Evolutionary conservation across 306 rosid genomes (phyloP).

Genomic region (Arachis stenosperma): DNA sequence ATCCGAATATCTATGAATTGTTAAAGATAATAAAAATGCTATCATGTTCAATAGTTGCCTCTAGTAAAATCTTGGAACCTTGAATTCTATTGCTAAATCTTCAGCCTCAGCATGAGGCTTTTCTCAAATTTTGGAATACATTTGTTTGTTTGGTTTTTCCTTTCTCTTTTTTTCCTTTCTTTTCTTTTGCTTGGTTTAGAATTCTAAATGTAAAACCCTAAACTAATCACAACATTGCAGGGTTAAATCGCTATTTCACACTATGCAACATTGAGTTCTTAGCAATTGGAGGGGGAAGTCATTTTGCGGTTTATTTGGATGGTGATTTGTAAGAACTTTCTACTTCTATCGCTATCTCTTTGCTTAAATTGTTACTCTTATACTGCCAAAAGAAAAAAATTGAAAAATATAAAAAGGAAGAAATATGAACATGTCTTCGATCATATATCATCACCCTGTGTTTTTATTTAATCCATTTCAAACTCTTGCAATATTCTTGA

Average conservation of each 20-base stretch:
- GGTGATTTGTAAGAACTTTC: slow-evolving; percentile 75
- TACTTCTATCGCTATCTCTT: not conserved
- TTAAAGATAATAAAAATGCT: slow-evolving; percentile 5
- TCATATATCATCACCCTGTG: slow-evolving; percentile 4
- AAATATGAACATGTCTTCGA: not conserved
- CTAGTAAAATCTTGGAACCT: slow-evolving; percentile 8
- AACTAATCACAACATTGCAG: slow-evolving; percentile 51
- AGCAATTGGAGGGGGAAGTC: slow-evolving; percentile 91
- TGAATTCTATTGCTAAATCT: not conserved
- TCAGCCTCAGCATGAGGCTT: not conserved
- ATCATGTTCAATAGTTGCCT: slow-evolving; percentile 14
- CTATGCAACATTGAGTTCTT: slow-evolving; percentile 70
- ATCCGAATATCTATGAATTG: not conserved
- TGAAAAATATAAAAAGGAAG: too few relatives aligned
- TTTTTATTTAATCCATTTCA: not conserved
- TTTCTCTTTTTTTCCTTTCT: too few relatives aligned
- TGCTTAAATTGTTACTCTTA: not conserved
- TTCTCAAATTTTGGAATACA: not conserved
- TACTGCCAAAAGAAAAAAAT: not conserved
- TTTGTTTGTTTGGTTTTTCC: too few relatives aligned
- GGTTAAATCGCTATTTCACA: slow-evolving; percentile 84
- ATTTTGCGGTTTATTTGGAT: slow-evolving; percentile 87
- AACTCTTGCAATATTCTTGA: slow-evolving; percentile 1
- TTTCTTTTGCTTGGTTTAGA: slow-evolving; percentile 15
- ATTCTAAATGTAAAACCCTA: slow-evolving; percentile 15